Percentiles rank a stretch among this genome's conserved stretches.
These are phyloP conservation scores for Penicillium verhagenii DNA, from an alignment of 495 filamentous ascomycete genomes.

Conservation along the genomic window DNA sequence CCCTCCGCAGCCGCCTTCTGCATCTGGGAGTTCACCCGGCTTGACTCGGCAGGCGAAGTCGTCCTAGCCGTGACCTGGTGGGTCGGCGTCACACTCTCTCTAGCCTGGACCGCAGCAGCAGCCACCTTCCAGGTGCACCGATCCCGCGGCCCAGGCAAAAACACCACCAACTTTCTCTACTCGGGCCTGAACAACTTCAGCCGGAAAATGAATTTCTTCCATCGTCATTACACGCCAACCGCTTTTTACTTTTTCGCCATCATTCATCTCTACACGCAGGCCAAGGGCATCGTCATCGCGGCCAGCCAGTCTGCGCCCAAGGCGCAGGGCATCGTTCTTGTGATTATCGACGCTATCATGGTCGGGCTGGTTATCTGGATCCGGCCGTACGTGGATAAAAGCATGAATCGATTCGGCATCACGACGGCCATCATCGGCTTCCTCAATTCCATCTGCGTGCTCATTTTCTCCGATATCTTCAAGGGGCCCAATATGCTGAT, in stretches of 20 bases:
- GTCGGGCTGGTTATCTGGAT: conserved; percentile 76
- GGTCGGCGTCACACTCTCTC: background rate
- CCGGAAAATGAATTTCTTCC: conserved; percentile 98
- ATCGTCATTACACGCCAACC: conserved; percentile 93
- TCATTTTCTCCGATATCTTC: background rate
- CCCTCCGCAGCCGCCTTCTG: background rate
- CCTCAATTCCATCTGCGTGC: conserved; percentile 79
- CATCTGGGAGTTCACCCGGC: background rate
- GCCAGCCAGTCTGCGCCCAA: background rate
- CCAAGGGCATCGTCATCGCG: conserved; percentile 85
- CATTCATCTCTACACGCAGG: conserved; percentile 68
- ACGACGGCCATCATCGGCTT: conserved; percentile 87
- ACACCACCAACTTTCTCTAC: background rate
- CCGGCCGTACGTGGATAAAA: conserved; percentile 98
- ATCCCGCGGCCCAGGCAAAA: background rate
- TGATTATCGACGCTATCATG: conserved; percentile 60
- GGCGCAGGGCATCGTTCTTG: background rate
- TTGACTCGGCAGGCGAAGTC: background rate
- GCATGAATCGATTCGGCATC: conserved; percentile 96
- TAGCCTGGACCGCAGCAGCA: background rate
- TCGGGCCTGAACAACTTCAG: conserved; percentile 63
- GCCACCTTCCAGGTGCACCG: background rate
- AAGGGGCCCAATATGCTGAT: background rate
- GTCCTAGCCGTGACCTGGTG: background rate
- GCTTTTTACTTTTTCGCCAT: conserved; percentile 96